Evolutionary conservation across 768 basidiomycete genomes (phyloP).

Genomic region (Pulveroboletus ravenelii): DNA sequence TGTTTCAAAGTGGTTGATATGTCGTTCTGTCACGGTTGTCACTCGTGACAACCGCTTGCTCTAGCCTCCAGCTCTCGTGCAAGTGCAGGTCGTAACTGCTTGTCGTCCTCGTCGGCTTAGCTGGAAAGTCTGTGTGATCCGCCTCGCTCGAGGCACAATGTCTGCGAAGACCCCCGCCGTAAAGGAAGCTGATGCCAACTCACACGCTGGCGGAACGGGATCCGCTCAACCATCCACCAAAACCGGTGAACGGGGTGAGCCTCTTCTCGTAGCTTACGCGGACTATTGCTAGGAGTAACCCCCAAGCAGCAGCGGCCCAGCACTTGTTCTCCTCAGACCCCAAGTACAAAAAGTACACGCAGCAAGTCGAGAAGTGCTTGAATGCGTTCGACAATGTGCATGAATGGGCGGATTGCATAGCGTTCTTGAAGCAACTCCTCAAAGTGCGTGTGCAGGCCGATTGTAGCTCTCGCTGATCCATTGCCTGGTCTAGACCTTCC

Average conservation of each 20-base stretch:
- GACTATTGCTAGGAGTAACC: neutral
- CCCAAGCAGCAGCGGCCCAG: constrained; percentile 42
- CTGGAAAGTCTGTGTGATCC: constrained; percentile 9
- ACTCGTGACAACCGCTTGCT: constrained; percentile 17
- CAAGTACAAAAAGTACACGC: constrained; percentile 90
- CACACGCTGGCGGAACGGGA: constrained; percentile 6
- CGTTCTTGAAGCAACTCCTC: constrained; percentile 89
- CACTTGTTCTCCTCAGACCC: constrained; percentile 72
- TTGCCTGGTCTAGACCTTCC: constrained; percentile 64
- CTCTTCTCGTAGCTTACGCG: neutral
- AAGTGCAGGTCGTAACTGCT: neutral
- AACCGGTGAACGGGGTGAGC: constrained; percentile 30
- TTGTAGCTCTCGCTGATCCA: neutral
- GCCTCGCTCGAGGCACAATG: constrained; percentile 19
- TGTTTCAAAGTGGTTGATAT: neutral
- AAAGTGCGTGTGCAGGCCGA: constrained; percentile 50
- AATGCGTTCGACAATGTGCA: constrained; percentile 93
- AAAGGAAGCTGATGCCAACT: constrained; percentile 19
- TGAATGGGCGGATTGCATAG: constrained; percentile 99
- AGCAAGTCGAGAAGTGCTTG: constrained; percentile 89
- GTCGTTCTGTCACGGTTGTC: constrained; percentile 11
- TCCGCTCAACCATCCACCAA: constrained; percentile 16
- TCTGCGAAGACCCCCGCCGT: constrained; percentile 9
- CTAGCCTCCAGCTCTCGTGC: neutral
- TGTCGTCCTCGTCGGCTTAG: constrained; percentile 2